These are phyloP conservation scores for Lactifluus volemus DNA, from an alignment of 768 basidiomycete genomes.

Conservation along the genomic window DNA sequence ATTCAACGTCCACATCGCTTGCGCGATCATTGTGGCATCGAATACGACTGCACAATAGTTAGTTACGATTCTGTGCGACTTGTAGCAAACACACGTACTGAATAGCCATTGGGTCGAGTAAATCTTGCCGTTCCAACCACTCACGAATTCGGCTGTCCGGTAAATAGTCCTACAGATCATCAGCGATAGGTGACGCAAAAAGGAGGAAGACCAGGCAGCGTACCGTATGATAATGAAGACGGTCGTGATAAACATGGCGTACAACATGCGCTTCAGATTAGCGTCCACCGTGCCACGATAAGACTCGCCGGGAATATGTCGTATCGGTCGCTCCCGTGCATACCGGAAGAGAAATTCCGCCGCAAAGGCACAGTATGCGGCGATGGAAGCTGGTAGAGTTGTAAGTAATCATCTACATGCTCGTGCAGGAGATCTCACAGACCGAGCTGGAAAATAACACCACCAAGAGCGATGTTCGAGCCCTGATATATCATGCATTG, in stretches of 20 bases:
- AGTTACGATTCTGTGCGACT: background rate
- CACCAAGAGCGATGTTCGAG: background rate
- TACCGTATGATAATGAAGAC: conserved; percentile 16
- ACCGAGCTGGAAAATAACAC: conserved; percentile 17
- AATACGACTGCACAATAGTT: conserved; percentile 4
- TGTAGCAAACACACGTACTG: background rate
- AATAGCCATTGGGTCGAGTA: conserved; percentile 10
- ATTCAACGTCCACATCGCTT: conserved; percentile 14
- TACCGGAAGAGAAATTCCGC: too few relatives aligned
- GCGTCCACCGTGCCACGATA: background rate
- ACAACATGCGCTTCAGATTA: conserved; percentile 3
- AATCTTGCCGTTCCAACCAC: conserved; percentile 12
- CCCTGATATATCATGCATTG: too few relatives aligned
- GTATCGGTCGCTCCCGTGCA: too few relatives aligned
- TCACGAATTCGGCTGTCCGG: conserved; percentile 9
- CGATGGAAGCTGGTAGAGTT: conserved; percentile 2
- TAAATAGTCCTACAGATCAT: background rate
- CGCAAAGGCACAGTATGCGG: background rate
- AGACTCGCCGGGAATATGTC: background rate
- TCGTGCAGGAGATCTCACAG: background rate
- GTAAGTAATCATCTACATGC: background rate
- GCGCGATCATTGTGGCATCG: conserved; percentile 13
- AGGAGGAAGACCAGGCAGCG: background rate
- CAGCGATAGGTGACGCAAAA: background rate
- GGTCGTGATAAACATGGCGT: conserved; percentile 9